Evolutionary conservation across 129 eudicot species (phyloP), one percentile per base, ranked within the genome.

Genomic region (Pittosporum tobira): DNA sequence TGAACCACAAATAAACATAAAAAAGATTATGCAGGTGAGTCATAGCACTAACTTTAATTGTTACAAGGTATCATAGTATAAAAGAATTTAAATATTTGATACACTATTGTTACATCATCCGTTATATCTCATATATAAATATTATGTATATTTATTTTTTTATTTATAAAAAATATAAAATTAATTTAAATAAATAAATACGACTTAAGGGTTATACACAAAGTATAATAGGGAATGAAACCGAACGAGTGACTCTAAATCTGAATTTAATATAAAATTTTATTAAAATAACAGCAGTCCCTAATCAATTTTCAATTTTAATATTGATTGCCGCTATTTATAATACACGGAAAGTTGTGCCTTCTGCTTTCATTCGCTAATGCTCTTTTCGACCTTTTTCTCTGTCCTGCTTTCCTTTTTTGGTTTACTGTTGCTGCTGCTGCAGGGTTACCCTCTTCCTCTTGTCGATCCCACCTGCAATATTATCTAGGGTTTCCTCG

Each of bases 401-500:
- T 59, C 71, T 68, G 62, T 62, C 65, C 43, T 61, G 18, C 40
- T 34, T 24, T 28, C n/a, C 19, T 27, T 49, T 40, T 48, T 9
- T 19, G 22, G 63, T 30, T 74, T 40, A 73, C 65, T 69, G 71
- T 74, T 68, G 71, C 59, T 53, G 38, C 64, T 68, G 71, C 59
- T 53, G 38, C 64, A 45, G 69, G 62, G 50, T 65, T 60, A 28
- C 62, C 51, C 37, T 43, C 42, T 46, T 65, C 65, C 34, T 60
- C 61, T 50, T 61, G 51, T 61, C 73, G n/a, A n/a, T n/a, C n/a
- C n/a, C n/a, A 14, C 58, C 58, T 52, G 6, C 37, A 52, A 52
- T 52, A 52, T 25, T 26, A 52, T 34, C 52, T 71, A 76, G 81
- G 81, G 81, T 66, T 76, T 66, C 24, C 62, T 59, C 48, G 37